These are phyloP conservation scores for Diaporthe vaccinii DNA, from an alignment of 2,329 filamentous ascomycete genomes.

Conservation along the genomic window DNA sequence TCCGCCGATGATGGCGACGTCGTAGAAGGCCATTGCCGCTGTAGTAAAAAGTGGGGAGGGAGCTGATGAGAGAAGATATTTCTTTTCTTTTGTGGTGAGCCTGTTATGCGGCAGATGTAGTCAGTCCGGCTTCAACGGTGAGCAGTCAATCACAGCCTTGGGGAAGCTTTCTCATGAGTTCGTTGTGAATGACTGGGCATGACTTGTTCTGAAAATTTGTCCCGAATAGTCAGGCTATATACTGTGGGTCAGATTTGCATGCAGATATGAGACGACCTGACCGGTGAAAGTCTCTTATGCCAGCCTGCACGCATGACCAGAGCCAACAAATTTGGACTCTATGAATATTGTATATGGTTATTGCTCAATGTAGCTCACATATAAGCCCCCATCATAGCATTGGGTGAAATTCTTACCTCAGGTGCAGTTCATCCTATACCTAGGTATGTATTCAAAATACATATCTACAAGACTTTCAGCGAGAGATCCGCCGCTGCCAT, in stretches of 20 bases:
- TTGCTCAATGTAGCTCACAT: background rate
- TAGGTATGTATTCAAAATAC: background rate
- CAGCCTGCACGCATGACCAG: background rate
- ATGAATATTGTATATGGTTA: background rate
- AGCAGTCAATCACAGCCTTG: background rate
- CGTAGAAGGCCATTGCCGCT: constrained; percentile 19
- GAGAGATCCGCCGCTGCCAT: background rate
- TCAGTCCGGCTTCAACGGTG: background rate
- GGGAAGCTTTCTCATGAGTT: background rate
- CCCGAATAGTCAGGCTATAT: constrained; percentile 17
- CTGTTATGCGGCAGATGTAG: background rate
- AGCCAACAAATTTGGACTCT: no score
- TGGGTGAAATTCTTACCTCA: background rate
- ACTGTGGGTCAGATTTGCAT: constrained; percentile 8
- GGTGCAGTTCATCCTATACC: background rate
- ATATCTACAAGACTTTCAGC: background rate
- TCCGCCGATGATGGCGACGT: constrained; percentile 63
- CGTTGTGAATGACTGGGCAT: background rate
- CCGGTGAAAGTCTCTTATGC: background rate
- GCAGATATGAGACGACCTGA: background rate
- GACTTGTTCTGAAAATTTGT: constrained; percentile 17
- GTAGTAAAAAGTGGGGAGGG: background rate
- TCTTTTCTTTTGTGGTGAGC: background rate
- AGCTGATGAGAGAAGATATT: background rate
- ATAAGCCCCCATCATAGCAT: background rate